phyloP scores from a whole-genome alignment of 208 protist genomes.

The Histomonas meleagridis region DNA sequence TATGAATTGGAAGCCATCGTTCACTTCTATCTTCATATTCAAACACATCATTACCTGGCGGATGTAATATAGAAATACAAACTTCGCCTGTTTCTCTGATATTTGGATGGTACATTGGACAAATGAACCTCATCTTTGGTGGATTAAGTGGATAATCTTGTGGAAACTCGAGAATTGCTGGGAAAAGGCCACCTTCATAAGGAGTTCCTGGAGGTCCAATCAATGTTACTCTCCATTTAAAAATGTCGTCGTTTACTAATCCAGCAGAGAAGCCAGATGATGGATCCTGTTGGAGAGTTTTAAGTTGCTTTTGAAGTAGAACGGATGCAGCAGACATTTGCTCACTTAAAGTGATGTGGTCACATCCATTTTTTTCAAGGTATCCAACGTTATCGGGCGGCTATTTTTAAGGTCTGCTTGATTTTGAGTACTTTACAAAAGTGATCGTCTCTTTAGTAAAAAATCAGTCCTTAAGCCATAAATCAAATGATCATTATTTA shows the following conservation, averaged over 20 bases:
- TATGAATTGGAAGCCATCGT: not conserved
- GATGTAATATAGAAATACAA: not conserved
- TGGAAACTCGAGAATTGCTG: not conserved
- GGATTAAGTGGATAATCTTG: not conserved
- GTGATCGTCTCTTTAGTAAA: no score
- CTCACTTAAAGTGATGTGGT: no score
- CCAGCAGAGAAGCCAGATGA: not conserved
- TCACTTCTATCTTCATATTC: not conserved
- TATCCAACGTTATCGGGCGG: no score
- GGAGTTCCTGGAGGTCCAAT: not conserved
- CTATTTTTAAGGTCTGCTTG: no score
- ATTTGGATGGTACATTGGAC: not conserved
- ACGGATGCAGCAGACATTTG: no score
- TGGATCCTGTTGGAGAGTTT: not conserved
- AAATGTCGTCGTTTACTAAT: not conserved
- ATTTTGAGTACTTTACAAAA: no score
- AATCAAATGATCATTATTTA: no score
- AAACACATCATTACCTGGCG: not conserved
- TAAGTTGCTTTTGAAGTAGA: not conserved
- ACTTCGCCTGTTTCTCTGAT: not conserved
- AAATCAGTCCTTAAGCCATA: no score
- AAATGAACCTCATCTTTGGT: constrained; percentile 6
- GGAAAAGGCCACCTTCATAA: constrained; percentile 20
- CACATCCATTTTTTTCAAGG: no score
- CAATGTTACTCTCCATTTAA: not conserved